Conservation (phyloP, 768 basidiomycete genomes). For the Glaciozyma antarctica region DNA sequence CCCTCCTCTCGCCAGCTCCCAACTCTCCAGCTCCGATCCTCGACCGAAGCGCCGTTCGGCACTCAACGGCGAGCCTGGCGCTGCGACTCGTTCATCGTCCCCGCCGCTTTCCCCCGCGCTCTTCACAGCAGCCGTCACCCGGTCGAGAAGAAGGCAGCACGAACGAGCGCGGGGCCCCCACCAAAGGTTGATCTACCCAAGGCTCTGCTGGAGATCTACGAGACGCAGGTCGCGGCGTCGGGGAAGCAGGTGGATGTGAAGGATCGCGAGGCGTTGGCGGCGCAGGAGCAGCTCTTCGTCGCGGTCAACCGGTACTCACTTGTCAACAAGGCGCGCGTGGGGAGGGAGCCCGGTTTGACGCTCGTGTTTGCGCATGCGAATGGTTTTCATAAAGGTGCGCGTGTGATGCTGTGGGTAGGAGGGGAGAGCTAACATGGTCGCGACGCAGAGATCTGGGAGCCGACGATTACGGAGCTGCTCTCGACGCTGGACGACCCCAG, state of each 20-base stretch:
- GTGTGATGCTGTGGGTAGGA: rapidly evolving
- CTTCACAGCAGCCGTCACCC: neutral
- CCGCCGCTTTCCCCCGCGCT: constrained; percentile 4
- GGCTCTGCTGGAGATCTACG: neutral
- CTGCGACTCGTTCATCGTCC: constrained; percentile 4
- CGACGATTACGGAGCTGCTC: neutral
- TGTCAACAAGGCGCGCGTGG: no score
- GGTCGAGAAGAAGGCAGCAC: neutral
- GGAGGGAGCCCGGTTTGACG: neutral
- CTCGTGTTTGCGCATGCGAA: constrained; percentile 8
- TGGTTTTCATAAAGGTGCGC: constrained; percentile 6
- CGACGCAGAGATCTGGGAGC: constrained; percentile 8
- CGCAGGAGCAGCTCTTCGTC: constrained; percentile 6
- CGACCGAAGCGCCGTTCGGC: neutral
- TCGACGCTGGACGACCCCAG: neutral
- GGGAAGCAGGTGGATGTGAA: neutral
- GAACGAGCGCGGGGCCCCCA: neutral
- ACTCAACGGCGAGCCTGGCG: neutral
- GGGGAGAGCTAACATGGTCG: neutral
- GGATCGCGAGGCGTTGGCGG: neutral
- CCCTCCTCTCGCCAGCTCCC: constrained; percentile 1
- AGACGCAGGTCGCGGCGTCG: neutral
- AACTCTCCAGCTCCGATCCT: neutral
- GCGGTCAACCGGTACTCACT: constrained; percentile 6
- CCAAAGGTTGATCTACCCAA: neutral